A percentile compares a stretch with the other conserved stretches of the same genome.
These are phyloP conservation scores for Salix suchowensis DNA, from an alignment of 345 rosid genomes.

Conservation along the genomic window DNA sequence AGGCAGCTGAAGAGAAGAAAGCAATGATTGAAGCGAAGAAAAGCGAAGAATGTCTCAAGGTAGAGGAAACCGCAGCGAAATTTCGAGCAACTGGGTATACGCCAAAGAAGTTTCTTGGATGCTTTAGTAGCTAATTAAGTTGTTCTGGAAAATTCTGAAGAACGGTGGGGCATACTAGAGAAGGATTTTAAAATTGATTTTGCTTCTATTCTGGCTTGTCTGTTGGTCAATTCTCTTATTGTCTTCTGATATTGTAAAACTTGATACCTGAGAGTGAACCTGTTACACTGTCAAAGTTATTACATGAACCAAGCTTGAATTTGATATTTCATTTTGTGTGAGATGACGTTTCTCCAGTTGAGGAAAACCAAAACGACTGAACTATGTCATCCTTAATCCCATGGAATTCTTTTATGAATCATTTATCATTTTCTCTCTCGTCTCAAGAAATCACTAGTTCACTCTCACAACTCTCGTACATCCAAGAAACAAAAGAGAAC, in stretches of 20 bases:
- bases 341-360: neutral
- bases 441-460: slow-evolving; percentile 41
- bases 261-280: neutral
- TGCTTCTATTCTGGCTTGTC: neutral
- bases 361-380: neutral
- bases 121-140: slow-evolving; percentile 28
- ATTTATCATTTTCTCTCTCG: slow-evolving; percentile 34
- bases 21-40: slow-evolving; percentile 47
- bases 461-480: slow-evolving; percentile 23
- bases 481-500: slow-evolving; percentile 50
- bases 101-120: slow-evolving; percentile 42
- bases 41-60: slow-evolving; percentile 37
- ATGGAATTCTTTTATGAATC: slow-evolving; percentile 29
- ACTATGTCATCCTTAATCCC: neutral
- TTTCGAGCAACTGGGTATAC: slow-evolving; percentile 40
- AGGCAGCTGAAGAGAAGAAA: slow-evolving; percentile 60
- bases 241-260: neutral
- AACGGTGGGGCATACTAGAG: neutral
- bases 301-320: neutral
- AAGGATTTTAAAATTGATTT: neutral
- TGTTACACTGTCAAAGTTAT: neutral
- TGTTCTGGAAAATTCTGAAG: neutral
- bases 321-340: neutral
- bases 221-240: neutral
- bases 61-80: slow-evolving; percentile 46